Conservation (phyloP, 2,329 filamentous ascomycete genomes). For the Apiospora marii region DNA sequence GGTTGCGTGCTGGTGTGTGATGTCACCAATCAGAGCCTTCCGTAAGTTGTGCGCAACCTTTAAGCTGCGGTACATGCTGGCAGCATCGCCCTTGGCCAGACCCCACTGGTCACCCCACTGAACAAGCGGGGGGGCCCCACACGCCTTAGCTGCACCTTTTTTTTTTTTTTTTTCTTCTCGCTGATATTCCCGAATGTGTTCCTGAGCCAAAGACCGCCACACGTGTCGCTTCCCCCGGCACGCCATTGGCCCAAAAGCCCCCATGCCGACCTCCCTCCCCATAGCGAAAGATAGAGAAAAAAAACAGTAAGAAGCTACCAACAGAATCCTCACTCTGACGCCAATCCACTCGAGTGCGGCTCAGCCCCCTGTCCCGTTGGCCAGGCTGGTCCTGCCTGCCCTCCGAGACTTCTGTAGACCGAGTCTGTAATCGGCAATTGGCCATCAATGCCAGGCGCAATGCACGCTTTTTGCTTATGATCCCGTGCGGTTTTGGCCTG, state of each 20-base stretch:
- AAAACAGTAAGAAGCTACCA: background rate
- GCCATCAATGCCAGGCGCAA: background rate
- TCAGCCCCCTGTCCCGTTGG: background rate
- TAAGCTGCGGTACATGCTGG: background rate
- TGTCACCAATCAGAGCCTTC: conserved; percentile 10
- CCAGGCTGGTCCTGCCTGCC: background rate
- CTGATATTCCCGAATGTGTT: background rate
- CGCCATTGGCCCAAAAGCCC: conserved; percentile 22
- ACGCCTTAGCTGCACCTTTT: background rate
- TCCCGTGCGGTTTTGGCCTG: background rate
- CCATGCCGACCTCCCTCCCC: background rate
- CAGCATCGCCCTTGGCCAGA: background rate
- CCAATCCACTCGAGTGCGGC: conserved; percentile 12
- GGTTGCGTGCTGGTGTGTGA: conserved; percentile 9
- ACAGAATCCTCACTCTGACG: conserved; percentile 8
- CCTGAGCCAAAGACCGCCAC: conserved; percentile 24
- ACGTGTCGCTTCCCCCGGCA: conserved; percentile 20
- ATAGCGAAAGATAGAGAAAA: background rate
- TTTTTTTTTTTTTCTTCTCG: conserved; percentile 1
- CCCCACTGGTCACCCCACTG: background rate
- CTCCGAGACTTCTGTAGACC: background rate
- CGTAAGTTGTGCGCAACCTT: background rate
- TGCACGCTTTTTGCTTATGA: background rate
- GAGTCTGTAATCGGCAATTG: conserved; percentile 8
- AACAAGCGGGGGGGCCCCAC: conserved; percentile 1